Evolutionary conservation across 768 basidiomycete genomes (phyloP).

Genomic region (Tricholoma hemisulphureum): DNA sequence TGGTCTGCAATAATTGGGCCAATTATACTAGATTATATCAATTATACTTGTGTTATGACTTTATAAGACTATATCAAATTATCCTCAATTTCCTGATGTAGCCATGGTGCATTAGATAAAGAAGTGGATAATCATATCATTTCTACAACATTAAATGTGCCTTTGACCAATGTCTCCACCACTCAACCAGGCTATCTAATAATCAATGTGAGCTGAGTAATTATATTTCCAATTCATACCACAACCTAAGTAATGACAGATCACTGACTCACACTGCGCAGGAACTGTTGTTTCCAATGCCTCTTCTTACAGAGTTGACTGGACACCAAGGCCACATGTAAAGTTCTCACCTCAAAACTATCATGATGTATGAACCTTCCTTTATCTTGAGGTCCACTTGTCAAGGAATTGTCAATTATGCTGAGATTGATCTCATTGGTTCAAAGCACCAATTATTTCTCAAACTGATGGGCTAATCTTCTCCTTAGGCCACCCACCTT

Average conservation of each 20-base stretch:
- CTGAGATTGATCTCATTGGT: constrained; percentile 83
- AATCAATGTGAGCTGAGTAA: constrained; percentile 49
- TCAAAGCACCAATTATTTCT: constrained; percentile 11
- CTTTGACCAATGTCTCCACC: constrained; percentile 72
- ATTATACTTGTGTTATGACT: no score
- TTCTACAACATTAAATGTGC: constrained; percentile 46
- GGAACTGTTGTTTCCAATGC: constrained; percentile 64
- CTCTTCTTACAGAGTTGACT: constrained; percentile 67
- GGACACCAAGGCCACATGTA: constrained; percentile 78
- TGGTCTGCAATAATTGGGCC: no score
- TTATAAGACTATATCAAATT: no score
- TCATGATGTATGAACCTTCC: constrained; percentile 53
- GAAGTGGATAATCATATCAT: constrained; percentile 39
- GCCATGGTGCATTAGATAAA: constrained; percentile 87
- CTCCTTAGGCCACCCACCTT: constrained; percentile 76
- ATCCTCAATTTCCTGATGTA: no score
- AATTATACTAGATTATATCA: no score
- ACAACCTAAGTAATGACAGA: constrained; percentile 40
- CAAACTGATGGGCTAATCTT: background rate
- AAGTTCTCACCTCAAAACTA: constrained; percentile 59
- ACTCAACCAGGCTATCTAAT: constrained; percentile 75
- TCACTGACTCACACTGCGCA: constrained; percentile 82
- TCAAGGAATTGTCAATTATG: constrained; percentile 73
- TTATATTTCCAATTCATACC: background rate
- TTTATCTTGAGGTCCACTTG: constrained; percentile 77